These are phyloP conservation scores for Boletus patriciae DNA, from an alignment of 768 basidiomycete genomes.

Conservation along the genomic window DNA sequence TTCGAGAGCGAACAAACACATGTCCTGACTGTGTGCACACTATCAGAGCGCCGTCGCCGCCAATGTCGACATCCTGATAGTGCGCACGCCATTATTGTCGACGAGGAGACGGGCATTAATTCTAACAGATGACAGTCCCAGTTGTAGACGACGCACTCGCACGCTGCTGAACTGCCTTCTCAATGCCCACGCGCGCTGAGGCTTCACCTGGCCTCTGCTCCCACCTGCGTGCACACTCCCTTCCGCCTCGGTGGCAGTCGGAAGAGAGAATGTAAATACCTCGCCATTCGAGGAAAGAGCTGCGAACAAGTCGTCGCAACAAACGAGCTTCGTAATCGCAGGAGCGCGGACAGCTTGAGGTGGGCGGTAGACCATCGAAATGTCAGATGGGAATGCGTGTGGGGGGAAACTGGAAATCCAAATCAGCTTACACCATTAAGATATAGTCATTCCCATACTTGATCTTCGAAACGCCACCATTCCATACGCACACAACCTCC, in stretches of 20 bases:
- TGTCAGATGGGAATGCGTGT: slow-evolving; percentile 73
- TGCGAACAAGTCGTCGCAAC: slow-evolving; percentile 77
- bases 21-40: slow-evolving; percentile 95
- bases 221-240: slow-evolving; percentile 12
- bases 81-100: neutral
- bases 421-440: neutral
- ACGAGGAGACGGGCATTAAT: neutral
- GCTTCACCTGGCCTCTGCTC: slow-evolving; percentile 49
- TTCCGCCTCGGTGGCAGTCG: slow-evolving; percentile 34
- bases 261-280: slow-evolving; percentile 75
- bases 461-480: slow-evolving; percentile 73
- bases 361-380: slow-evolving; percentile 70
- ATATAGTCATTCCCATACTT: slow-evolving; percentile 44
- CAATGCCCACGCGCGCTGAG: slow-evolving; percentile 89
- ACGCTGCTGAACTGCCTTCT: slow-evolving; percentile 85
- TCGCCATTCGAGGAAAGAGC: slow-evolving; percentile 87
- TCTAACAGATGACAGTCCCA: neutral
- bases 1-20: slow-evolving; percentile 80
- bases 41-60: slow-evolving; percentile 83
- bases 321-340: slow-evolving; percentile 75
- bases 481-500: slow-evolving; percentile 84
- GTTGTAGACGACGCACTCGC: slow-evolving; percentile 44
- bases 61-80: slow-evolving; percentile 80
- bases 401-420: slow-evolving; percentile 60
- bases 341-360: slow-evolving; percentile 72